phyloP scores from a whole-genome alignment of 768 basidiomycete species.

The Clavaria fumosa region DNA sequence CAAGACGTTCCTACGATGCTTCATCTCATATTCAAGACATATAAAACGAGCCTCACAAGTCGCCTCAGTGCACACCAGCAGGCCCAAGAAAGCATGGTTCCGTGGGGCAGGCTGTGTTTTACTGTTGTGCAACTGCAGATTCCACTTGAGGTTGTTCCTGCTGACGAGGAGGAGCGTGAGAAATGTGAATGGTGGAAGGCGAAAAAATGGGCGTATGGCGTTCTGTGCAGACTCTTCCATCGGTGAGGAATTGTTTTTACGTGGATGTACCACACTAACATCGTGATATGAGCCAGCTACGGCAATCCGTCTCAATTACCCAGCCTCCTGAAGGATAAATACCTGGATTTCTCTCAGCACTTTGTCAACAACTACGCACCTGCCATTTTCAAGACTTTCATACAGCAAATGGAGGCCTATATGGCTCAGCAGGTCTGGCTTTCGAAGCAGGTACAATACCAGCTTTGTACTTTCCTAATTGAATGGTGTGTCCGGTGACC shows the following conservation, averaged over 20 bases:
- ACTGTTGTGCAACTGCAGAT: constrained; percentile 59
- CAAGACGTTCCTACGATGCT: constrained; percentile 73
- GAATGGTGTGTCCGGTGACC: constrained; percentile 75
- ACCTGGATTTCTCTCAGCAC: constrained; percentile 57
- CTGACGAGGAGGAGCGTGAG: constrained; percentile 63
- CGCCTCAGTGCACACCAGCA: constrained; percentile 65
- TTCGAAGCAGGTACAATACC: constrained; percentile 70
- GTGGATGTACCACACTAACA: not conserved
- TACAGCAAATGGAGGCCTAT: constrained; percentile 54
- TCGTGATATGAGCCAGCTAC: constrained; percentile 29
- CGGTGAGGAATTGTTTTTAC: constrained; percentile 23
- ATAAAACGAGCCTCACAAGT: constrained; percentile 69
- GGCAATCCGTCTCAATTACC: constrained; percentile 85
- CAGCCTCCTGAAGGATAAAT: constrained; percentile 49
- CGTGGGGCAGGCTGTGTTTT: constrained; percentile 80
- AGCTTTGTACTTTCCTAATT: constrained; percentile 73
- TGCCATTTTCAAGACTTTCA: constrained; percentile 71
- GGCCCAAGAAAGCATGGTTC: constrained; percentile 55
- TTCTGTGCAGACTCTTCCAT: constrained; percentile 66
- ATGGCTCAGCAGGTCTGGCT: constrained; percentile 67
- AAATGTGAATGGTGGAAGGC: constrained; percentile 78
- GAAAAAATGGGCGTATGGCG: constrained; percentile 89
- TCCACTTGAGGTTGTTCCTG: constrained; percentile 48
- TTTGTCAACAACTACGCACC: constrained; percentile 71
- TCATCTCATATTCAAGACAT: constrained; percentile 77